These are phyloP conservation scores for Annona cherimola DNA, from an alignment of 164 flowering plant genomes.

Conservation along the genomic window DNA sequence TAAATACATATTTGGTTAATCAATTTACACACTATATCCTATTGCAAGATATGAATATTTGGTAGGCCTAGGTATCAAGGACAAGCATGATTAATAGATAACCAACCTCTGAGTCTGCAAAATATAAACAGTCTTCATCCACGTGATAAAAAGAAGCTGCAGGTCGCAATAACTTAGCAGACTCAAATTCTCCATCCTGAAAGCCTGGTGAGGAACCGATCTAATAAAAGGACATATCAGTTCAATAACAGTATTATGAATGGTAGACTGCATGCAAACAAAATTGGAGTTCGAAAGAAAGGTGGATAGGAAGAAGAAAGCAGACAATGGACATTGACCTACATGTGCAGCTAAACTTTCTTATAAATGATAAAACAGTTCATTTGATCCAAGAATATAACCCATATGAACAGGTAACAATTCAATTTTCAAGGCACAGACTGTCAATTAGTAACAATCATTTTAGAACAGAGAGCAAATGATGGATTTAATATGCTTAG, in stretches of 20 bases:
- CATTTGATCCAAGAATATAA: too few relatives aligned
- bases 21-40: neutral
- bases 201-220: slow-evolving; percentile 97
- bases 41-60: too few relatives aligned
- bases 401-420: too few relatives aligned
- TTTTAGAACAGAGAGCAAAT: too few relatives aligned
- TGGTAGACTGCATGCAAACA: neutral
- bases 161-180: slow-evolving; percentile 70
- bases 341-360: neutral
- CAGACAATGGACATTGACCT: neutral
- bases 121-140: slow-evolving; percentile 60
- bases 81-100: neutral
- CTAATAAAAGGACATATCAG: slow-evolving; percentile 41
- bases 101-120: slow-evolving; percentile 90
- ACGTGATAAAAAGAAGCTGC: slow-evolving; percentile 69
- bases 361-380: too few relatives aligned
- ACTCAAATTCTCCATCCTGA: slow-evolving; percentile 94
- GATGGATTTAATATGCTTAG: too few relatives aligned
- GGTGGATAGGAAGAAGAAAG: neutral
- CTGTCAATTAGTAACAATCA: too few relatives aligned
- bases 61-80: neutral
- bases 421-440: too few relatives aligned
- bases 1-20: neutral
- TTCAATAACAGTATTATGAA: neutral
- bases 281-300: neutral